Conservation (phyloP, 1,284 basidiomycete genomes). For the Boletellus sp. region DNA sequence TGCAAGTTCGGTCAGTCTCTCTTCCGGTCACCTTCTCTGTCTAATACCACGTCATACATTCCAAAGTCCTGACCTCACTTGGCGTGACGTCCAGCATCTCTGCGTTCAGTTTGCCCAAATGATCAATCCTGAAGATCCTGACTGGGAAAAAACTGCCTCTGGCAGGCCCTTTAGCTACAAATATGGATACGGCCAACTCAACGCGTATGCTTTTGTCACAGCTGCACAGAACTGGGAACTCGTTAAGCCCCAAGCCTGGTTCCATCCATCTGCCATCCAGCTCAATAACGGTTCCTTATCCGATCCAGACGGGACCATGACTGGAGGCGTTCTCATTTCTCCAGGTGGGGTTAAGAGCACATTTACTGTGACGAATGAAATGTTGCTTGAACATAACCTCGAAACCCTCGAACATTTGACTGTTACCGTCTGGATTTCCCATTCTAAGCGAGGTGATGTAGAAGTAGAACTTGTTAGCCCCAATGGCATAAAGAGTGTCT, state of each 20-base stretch:
- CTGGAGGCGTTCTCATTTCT: constrained; percentile 66
- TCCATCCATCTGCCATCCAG: constrained; percentile 70
- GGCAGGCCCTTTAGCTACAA: constrained; percentile 93
- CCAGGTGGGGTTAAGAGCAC: constrained; percentile 65
- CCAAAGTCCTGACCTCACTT: constrained; percentile 78
- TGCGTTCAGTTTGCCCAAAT: constrained; percentile 76
- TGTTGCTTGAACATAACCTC: constrained; percentile 76
- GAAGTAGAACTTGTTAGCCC: constrained; percentile 90
- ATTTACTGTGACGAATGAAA: constrained; percentile 68
- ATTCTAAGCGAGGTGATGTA: constrained; percentile 85
- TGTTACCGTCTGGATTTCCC: constrained; percentile 89
- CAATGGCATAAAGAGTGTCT: constrained; percentile 79
- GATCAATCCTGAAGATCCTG: constrained; percentile 88
- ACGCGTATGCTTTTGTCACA: constrained; percentile 81
- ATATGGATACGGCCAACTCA: constrained; percentile 91
- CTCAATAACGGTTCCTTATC: constrained; percentile 62
- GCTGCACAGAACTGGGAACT: constrained; percentile 81
- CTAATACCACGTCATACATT: constrained; percentile 12
- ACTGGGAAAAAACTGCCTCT: constrained; percentile 86
- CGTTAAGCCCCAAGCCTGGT: constrained; percentile 95
- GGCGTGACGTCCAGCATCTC: constrained; percentile 96
- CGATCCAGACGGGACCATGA: constrained; percentile 47
- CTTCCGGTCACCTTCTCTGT: neutral
- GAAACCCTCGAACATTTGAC: constrained; percentile 92
- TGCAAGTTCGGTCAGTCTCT: constrained; percentile 69